Conservation (phyloP, 1,284 basidiomycete species). For the Earliella scabrosa region DNA sequence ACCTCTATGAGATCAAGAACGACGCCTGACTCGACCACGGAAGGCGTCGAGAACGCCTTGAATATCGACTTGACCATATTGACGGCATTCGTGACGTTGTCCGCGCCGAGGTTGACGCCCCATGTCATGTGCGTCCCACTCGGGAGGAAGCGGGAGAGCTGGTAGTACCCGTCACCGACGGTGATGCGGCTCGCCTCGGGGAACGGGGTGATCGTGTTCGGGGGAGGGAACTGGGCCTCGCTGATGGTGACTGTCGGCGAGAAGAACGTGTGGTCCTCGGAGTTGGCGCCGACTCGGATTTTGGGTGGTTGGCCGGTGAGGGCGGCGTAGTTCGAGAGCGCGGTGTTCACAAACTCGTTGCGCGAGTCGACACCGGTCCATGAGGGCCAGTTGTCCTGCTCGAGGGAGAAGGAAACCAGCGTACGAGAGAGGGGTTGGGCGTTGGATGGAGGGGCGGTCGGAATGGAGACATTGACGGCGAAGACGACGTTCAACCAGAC, state of each 20-base stretch:
- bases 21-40: slow-evolving; percentile 50
- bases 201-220: slow-evolving; percentile 54
- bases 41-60: slow-evolving; percentile 51
- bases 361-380: slow-evolving; percentile 56
- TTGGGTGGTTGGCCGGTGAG: slow-evolving; percentile 60
- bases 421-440: slow-evolving; percentile 33
- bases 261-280: slow-evolving; percentile 57
- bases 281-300: slow-evolving; percentile 66
- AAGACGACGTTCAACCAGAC: neutral
- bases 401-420: slow-evolving; percentile 67
- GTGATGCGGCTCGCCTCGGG: slow-evolving; percentile 63
- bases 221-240: slow-evolving; percentile 51
- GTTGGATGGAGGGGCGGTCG: slow-evolving; percentile 24
- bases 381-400: slow-evolving; percentile 69
- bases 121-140: slow-evolving; percentile 63
- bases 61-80: slow-evolving; percentile 62
- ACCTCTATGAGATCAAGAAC: slow-evolving; percentile 24
- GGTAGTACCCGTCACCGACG: slow-evolving; percentile 65
- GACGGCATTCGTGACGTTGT: slow-evolving; percentile 60
- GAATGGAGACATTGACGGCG: slow-evolving; percentile 31
- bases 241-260: slow-evolving; percentile 38
- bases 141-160: slow-evolving; percentile 58
- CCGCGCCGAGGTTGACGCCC: slow-evolving; percentile 67
- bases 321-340: slow-evolving; percentile 54
- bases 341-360: slow-evolving; percentile 62